phyloP scores from a whole-genome alignment of 257 asterid genomes.

The Solanum clarkiae region DNA sequence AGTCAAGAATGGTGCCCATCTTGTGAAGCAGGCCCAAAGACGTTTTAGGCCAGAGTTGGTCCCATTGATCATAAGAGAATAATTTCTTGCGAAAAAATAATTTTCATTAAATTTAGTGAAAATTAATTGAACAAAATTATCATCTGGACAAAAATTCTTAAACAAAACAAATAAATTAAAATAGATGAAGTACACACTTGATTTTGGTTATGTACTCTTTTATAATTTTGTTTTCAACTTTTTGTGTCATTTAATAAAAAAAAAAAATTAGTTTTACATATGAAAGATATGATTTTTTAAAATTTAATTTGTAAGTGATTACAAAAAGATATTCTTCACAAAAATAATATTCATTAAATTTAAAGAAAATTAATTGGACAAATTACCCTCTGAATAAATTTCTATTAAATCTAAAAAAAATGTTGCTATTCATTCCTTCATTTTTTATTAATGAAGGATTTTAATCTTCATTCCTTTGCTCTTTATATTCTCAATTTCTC shows the following conservation, averaged over 20 bases:
- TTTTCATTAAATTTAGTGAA: not conserved
- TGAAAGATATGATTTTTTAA: no score
- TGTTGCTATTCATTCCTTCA: not conserved
- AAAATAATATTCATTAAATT: not conserved
- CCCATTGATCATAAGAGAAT: not conserved
- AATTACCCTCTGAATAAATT: not conserved
- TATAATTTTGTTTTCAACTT: no score
- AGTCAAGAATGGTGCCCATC: no score
- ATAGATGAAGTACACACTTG: no score
- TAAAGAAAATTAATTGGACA: not conserved
- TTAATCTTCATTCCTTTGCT: not conserved
- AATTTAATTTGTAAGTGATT: not conserved
- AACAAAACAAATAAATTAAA: no score
- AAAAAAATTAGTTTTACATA: no score
- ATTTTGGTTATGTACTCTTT: no score
- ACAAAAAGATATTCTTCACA: not conserved
- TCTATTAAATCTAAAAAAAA: no score
- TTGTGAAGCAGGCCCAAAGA: no score
- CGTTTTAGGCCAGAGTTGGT: no score
- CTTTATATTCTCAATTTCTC: no score
- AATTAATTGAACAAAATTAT: not conserved
- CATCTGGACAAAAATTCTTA: not conserved
- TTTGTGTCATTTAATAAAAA: no score
- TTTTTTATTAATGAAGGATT: not conserved
- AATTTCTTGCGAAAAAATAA: not conserved